Percentiles rank a stretch among this genome's conserved stretches.
Conservation (phyloP, 1,284 basidiomycete genomes). For the Sporisorium sorghi region DNA sequence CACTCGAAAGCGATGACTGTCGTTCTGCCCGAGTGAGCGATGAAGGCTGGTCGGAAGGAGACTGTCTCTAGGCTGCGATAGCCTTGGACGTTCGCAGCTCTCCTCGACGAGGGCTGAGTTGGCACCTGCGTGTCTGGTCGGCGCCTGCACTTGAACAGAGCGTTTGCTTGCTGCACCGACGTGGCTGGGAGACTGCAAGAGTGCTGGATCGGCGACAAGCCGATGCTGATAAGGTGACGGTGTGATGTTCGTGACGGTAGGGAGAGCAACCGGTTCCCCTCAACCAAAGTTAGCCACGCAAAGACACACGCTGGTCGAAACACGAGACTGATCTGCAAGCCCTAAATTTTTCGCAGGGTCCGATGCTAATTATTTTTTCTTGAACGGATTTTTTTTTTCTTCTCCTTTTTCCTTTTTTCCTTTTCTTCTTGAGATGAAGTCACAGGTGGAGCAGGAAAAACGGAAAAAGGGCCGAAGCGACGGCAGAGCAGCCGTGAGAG, state of each 20-base stretch:
- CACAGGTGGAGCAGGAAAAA: neutral
- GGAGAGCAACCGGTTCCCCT: neutral
- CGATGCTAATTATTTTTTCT: too few relatives aligned
- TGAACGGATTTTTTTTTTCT: constrained; percentile 6
- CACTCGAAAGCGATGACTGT: neutral
- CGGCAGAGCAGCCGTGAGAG: neutral
- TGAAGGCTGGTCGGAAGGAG: neutral
- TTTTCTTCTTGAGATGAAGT: constrained; percentile 4
- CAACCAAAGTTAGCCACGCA: neutral
- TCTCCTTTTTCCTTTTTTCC: constrained; percentile 1
- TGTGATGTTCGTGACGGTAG: constrained; percentile 3
- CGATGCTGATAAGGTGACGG: neutral
- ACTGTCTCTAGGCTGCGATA: neutral
- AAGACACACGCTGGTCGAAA: neutral
- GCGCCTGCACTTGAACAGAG: neutral
- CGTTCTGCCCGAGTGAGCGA: neutral
- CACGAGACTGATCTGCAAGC: constrained; percentile 7
- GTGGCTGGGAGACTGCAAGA: neutral
- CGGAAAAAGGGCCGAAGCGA: constrained; percentile 3
- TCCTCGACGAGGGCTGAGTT: neutral
- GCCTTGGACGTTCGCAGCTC: neutral
- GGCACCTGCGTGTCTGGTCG: neutral
- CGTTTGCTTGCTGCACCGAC: neutral
- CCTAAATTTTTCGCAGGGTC: neutral
- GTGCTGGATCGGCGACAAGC: neutral